Percentiles rank a stretch among this genome's conserved stretches.
These are phyloP conservation scores for Periglandula ipomoeae DNA, from an alignment of 2,329 filamentous ascomycete genomes.

Conservation along the genomic window DNA sequence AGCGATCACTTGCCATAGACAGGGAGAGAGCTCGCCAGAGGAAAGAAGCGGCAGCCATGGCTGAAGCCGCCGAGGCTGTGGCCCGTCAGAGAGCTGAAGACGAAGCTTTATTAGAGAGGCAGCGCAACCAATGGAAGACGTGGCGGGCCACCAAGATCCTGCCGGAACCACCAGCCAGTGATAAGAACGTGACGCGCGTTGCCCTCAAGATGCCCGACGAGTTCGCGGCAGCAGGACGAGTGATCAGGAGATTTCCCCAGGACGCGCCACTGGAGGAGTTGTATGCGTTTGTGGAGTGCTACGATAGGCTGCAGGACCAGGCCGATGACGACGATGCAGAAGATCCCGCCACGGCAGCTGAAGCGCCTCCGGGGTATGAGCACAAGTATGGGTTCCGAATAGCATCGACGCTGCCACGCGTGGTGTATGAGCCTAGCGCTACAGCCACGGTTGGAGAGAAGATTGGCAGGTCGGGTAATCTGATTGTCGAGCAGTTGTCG, in stretches of 20 bases:
- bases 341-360: background rate
- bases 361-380: slow-evolving; percentile 41
- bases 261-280: slow-evolving; percentile 74
- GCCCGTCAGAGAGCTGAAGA: slow-evolving; percentile 53
- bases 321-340: slow-evolving; percentile 23
- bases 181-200: slow-evolving; percentile 63
- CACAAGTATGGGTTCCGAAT: slow-evolving; percentile 82
- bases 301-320: slow-evolving; percentile 55
- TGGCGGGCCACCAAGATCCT: slow-evolving; percentile 67
- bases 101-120: slow-evolving; percentile 37
- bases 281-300: slow-evolving; percentile 94
- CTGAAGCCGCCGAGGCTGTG: slow-evolving; percentile 56
- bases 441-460: slow-evolving; percentile 59
- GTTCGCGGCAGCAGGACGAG: slow-evolving; percentile 53
- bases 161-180: slow-evolving; percentile 54
- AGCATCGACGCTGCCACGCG: slow-evolving; percentile 75
- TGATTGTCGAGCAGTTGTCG: slow-evolving; percentile 67
- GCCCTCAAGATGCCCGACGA: slow-evolving; percentile 54
- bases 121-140: slow-evolving; percentile 59
- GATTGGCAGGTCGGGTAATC: slow-evolving; percentile 74
- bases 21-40: slow-evolving; percentile 71
- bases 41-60: slow-evolving; percentile 65
- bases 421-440: slow-evolving; percentile 63
- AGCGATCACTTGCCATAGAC: slow-evolving; percentile 81
- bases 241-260: slow-evolving; percentile 65